These are phyloP conservation scores for Neonectria faginata DNA, from an alignment of 2,329 filamentous ascomycete species.

Conservation along the genomic window DNA sequence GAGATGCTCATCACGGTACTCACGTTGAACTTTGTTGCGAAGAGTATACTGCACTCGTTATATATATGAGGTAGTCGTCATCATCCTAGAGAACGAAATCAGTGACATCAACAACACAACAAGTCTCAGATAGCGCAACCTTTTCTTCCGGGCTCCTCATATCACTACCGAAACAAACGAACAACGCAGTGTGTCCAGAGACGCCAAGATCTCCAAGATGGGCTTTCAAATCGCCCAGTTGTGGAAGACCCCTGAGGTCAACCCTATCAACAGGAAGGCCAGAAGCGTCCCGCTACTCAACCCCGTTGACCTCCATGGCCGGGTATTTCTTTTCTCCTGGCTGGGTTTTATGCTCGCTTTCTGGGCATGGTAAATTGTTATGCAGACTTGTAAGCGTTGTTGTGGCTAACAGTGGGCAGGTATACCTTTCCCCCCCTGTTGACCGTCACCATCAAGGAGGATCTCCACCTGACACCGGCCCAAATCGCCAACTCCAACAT, in stretches of 20 bases:
- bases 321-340: slow-evolving; percentile 92
- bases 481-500: slow-evolving; percentile 93
- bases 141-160: neutral
- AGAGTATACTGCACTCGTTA: slow-evolving; percentile 23
- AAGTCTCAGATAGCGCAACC: slow-evolving; percentile 5
- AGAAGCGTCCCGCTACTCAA: slow-evolving; percentile 84
- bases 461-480: slow-evolving; percentile 76
- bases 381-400: slow-evolving; percentile 5
- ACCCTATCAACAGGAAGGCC: slow-evolving; percentile 87
- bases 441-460: slow-evolving; percentile 81
- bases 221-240: slow-evolving; percentile 45
- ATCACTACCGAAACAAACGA: neutral
- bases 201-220: slow-evolving; percentile 39
- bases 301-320: slow-evolving; percentile 80
- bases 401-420: slow-evolving; percentile 42
- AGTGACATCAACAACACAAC: slow-evolving; percentile 33
- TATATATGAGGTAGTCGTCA: slow-evolving; percentile 38
- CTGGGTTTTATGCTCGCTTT: slow-evolving; percentile 89
- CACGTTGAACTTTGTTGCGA: slow-evolving; percentile 1
- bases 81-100: slow-evolving; percentile 20
- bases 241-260: slow-evolving; percentile 72
- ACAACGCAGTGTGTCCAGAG: neutral
- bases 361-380: slow-evolving; percentile 74
- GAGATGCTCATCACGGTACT: slow-evolving; percentile 36
- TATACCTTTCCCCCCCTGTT: slow-evolving; percentile 90